These are phyloP conservation scores for Didymellaceae sp. DNA, from an alignment of 2,329 filamentous ascomycete species.

Conservation along the genomic window DNA sequence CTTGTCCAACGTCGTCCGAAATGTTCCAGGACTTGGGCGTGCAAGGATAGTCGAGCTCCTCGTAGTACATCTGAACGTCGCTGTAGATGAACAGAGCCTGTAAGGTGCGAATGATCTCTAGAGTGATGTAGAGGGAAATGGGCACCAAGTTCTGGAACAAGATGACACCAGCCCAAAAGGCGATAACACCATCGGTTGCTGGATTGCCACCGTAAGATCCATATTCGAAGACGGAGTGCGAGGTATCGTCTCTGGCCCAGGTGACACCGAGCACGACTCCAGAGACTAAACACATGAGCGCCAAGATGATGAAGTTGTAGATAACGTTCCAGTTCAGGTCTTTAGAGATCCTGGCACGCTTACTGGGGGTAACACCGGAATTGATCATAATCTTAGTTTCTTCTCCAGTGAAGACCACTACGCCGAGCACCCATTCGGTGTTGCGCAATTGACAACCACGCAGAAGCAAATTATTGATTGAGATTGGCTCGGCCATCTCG, in stretches of 20 bases:
- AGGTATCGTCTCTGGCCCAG: slow-evolving; percentile 78
- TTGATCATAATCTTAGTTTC: slow-evolving; percentile 99
- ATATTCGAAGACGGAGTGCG: slow-evolving; percentile 82
- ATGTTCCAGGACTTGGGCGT: slow-evolving; percentile 99
- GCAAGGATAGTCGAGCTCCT: slow-evolving; percentile 89
- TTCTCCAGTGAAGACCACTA: slow-evolving; percentile 92
- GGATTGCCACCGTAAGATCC: slow-evolving; percentile 78
- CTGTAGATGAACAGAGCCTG: slow-evolving; percentile 98
- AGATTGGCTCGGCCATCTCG: slow-evolving; percentile 89
- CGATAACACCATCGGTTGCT: slow-evolving; percentile 86
- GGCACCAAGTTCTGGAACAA: slow-evolving; percentile 98
- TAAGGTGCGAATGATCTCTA: slow-evolving; percentile 91
- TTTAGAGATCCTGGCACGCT: slow-evolving; percentile 87
- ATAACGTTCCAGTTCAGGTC: slow-evolving; percentile 98
- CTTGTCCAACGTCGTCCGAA: slow-evolving; percentile 95
- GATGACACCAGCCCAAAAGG: slow-evolving; percentile 94
- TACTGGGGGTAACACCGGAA: slow-evolving; percentile 91
- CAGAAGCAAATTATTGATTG: slow-evolving; percentile 92
- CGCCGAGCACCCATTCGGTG: slow-evolving; percentile 92
- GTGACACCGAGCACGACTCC: slow-evolving; percentile 84
- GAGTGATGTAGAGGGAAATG: slow-evolving; percentile 95
- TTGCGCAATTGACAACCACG: slow-evolving; percentile 93
- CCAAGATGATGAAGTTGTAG: slow-evolving; percentile 91
- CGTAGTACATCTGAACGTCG: slow-evolving; percentile 97
- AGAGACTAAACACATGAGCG: slow-evolving; percentile 85